Percentiles rank a stretch among this genome's conserved stretches.
Conservation (phyloP, 352 stramenopile species). For the Globisporangium cederbergense region DNA sequence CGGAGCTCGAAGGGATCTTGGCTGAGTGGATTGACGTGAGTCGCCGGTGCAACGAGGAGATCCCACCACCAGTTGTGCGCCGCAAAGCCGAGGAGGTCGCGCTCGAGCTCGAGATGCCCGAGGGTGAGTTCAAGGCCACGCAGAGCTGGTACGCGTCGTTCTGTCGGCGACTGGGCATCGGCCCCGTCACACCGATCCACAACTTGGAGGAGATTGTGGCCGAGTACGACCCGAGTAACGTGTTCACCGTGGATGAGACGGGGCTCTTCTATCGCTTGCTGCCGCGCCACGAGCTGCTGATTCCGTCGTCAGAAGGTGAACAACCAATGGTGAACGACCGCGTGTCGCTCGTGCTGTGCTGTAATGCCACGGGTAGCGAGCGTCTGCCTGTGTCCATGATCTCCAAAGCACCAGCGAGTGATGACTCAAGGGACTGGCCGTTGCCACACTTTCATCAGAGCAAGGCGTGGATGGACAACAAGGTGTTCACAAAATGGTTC, state of each 20-base stretch:
- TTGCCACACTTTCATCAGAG: slow-evolving; percentile 14
- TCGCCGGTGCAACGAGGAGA: slow-evolving; percentile 14
- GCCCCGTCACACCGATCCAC: slow-evolving; percentile 2
- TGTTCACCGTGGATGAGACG: slow-evolving; percentile 20
- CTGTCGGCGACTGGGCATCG: slow-evolving; percentile 11
- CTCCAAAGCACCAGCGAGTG: not conserved
- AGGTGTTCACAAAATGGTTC: slow-evolving; percentile 18
- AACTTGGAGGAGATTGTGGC: slow-evolving; percentile 13
- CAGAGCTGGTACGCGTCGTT: slow-evolving; percentile 11
- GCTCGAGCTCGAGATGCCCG: slow-evolving; percentile 6
- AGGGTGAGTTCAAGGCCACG: slow-evolving; percentile 12
- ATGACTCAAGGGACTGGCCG: slow-evolving; percentile 4
- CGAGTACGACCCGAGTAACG: slow-evolving; percentile 7
- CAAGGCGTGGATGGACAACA: slow-evolving; percentile 19
- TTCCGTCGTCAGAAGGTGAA: not conserved
- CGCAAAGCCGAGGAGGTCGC: slow-evolving; percentile 11
- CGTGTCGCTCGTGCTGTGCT: slow-evolving; percentile 18
- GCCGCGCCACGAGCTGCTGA: not conserved
- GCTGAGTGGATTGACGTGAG: slow-evolving; percentile 16
- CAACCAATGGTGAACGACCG: slow-evolving; percentile 4
- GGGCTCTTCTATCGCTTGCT: slow-evolving; percentile 16
- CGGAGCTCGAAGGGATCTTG: slow-evolving; percentile 14
- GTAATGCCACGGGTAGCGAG: slow-evolving; percentile 14
- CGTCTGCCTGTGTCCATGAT: slow-evolving; percentile 14
- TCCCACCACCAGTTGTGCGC: slow-evolving; percentile 10